These are phyloP conservation scores for Saccharomycopsis selenospora DNA, from an alignment of 805 yeast species.

Conservation along the genomic window DNA sequence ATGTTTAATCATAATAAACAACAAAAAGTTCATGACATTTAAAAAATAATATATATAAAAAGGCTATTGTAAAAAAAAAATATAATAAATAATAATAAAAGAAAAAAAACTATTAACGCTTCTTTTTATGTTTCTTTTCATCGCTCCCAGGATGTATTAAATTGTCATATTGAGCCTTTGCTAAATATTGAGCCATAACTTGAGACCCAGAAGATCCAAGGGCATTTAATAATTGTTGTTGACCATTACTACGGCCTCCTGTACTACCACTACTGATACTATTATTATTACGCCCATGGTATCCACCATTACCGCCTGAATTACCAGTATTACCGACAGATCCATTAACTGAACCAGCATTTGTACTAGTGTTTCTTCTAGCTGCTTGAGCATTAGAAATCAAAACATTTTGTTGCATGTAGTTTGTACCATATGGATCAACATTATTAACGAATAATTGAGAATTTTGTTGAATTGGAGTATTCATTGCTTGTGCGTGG, in stretches of 20 bases:
- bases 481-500: slow-evolving; percentile 3
- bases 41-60: too few species aligned
- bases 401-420: slow-evolving; percentile 4
- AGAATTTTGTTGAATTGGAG: slow-evolving; percentile 6
- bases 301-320: neutral
- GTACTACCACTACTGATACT: neutral
- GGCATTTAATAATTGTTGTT: slow-evolving; percentile 11
- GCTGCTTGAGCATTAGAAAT: slow-evolving; percentile 7
- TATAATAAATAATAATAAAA: too few species aligned
- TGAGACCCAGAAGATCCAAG: slow-evolving; percentile 49
- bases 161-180: slow-evolving; percentile 61
- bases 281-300: neutral
- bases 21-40: too few species aligned
- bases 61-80: too few species aligned
- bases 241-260: slow-evolving; percentile 1
- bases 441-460: neutral
- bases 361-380: neutral
- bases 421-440: neutral
- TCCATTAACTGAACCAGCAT: neutral
- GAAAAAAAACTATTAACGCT: neutral
- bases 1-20: too few species aligned
- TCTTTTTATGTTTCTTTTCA: neutral
- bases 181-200: slow-evolving; percentile 72
- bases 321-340: too few species aligned
- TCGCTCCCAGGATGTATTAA: slow-evolving; percentile 27